Conservation (phyloP, 495 filamentous ascomycete species). For the Corynascus novoguineensis region DNA sequence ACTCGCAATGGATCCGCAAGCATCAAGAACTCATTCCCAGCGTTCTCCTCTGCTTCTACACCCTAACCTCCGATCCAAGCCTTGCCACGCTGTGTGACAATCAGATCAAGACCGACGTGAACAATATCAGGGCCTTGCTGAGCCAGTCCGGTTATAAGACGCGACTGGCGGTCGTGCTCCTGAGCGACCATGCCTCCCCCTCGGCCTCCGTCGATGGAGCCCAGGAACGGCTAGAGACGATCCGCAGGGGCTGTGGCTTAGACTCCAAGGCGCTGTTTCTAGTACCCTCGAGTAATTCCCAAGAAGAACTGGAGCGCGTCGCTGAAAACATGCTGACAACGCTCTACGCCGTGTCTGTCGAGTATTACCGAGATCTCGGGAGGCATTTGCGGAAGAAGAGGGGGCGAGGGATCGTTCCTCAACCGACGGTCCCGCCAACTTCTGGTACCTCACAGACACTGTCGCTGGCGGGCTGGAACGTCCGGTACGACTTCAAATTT, state of each 20-base stretch:
- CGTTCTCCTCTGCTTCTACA: slow-evolving; percentile 69
- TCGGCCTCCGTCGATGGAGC: slow-evolving; percentile 51
- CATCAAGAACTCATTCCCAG: slow-evolving; percentile 78
- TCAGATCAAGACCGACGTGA: slow-evolving; percentile 82
- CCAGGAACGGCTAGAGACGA: slow-evolving; percentile 64
- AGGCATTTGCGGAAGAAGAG: slow-evolving; percentile 84
- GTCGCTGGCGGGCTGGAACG: slow-evolving; percentile 81
- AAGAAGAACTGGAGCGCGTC: slow-evolving; percentile 56
- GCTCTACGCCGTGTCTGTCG: slow-evolving; percentile 61
- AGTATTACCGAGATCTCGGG: slow-evolving; percentile 87
- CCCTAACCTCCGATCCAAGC: slow-evolving; percentile 61
- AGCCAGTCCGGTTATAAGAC: slow-evolving; percentile 64
- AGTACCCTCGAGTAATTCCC: slow-evolving; percentile 40
- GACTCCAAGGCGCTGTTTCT: slow-evolving; percentile 73
- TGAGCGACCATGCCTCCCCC: slow-evolving; percentile 61
- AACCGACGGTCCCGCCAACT: slow-evolving; percentile 77
- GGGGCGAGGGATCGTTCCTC: slow-evolving; percentile 64
- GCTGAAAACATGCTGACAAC: slow-evolving; percentile 55
- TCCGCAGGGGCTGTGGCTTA: slow-evolving; percentile 70
- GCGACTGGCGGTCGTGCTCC: slow-evolving; percentile 66
- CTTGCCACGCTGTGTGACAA: slow-evolving; percentile 73
- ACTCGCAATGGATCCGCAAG: slow-evolving; percentile 74
- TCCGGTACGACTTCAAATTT: slow-evolving; percentile 88
- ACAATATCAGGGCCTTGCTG: slow-evolving; percentile 61
- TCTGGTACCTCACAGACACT: slow-evolving; percentile 76